Conservation (phyloP, 345 rosid genomes). For the Boechera stricta region DNA sequence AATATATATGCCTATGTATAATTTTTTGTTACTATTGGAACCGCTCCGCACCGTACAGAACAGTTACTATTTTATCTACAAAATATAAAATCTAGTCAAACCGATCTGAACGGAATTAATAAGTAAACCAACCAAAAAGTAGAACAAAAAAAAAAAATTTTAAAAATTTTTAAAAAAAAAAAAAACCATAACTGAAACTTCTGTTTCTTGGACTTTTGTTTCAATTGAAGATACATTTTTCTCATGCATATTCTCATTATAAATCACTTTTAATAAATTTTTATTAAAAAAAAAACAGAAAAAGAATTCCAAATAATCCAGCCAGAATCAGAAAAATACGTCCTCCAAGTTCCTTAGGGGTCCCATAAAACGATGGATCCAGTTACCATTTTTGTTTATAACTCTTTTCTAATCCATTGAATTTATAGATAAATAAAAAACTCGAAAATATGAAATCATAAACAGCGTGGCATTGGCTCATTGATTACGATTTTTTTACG, state of each 20-base stretch:
- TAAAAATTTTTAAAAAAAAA: too few species aligned
- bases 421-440: neutral
- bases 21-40: too few species aligned
- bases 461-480: conserved; percentile 8
- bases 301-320: neutral
- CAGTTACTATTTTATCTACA: too few species aligned
- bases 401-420: conserved; percentile 2
- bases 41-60: too few species aligned
- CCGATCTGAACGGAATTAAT: neutral
- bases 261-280: neutral
- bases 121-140: neutral
- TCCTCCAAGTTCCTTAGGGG: conserved; percentile 24
- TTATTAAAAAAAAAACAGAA: too few species aligned
- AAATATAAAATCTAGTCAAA: neutral
- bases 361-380: conserved; percentile 36
- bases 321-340: conserved; percentile 20
- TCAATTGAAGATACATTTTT: too few species aligned
- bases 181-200: neutral
- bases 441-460: conserved; percentile 13
- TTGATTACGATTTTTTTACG: neutral
- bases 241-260: neutral
- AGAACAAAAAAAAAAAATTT: neutral
- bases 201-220: too few species aligned
- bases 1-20: too few species aligned
- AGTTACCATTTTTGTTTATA: conserved; percentile 32